Conservation (phyloP, 2,329 filamentous ascomycete species). For the Pseudopyrenochaeta lycopersici region DNA sequence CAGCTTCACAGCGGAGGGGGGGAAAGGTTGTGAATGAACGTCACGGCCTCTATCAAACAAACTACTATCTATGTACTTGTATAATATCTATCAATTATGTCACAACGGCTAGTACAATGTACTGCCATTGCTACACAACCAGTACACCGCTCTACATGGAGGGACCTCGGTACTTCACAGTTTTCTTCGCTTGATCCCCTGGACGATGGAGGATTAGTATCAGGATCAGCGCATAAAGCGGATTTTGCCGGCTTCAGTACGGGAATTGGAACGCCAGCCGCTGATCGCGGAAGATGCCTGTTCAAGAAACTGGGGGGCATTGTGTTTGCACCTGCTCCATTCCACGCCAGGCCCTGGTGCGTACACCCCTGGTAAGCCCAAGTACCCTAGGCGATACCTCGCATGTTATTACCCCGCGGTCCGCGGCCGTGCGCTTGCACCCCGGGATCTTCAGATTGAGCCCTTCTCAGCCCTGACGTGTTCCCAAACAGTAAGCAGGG, state of each 20-base stretch:
- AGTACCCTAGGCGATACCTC: constrained; percentile 11
- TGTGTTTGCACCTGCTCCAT: constrained; percentile 13
- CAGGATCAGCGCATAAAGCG: not conserved
- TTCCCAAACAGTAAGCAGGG: too few relatives aligned
- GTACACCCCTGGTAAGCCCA: constrained; percentile 6
- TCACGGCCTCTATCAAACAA: constrained; percentile 23
- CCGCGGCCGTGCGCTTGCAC: constrained; percentile 7
- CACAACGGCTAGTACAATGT: not conserved
- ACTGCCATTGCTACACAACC: not conserved
- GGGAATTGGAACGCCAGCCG: constrained; percentile 12
- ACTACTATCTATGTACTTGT: constrained; percentile 20
- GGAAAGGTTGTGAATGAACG: constrained; percentile 14
- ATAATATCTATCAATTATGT: constrained; percentile 21
- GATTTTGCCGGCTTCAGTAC: constrained; percentile 8
- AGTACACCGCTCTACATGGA: not conserved
- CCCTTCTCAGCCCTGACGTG: too few relatives aligned
- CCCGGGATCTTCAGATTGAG: not conserved
- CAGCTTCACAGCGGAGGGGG: not conserved
- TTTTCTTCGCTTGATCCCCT: too few relatives aligned
- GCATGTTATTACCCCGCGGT: constrained; percentile 25
- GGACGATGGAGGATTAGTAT: too few relatives aligned
- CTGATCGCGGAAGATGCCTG: not conserved
- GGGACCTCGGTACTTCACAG: too few relatives aligned
- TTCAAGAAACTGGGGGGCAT: not conserved
- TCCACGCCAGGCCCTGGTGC: not conserved